phyloP scores from a whole-genome alignment of 1,139 yeast genomes.

The Groenewaldozyma auringiensis region DNA sequence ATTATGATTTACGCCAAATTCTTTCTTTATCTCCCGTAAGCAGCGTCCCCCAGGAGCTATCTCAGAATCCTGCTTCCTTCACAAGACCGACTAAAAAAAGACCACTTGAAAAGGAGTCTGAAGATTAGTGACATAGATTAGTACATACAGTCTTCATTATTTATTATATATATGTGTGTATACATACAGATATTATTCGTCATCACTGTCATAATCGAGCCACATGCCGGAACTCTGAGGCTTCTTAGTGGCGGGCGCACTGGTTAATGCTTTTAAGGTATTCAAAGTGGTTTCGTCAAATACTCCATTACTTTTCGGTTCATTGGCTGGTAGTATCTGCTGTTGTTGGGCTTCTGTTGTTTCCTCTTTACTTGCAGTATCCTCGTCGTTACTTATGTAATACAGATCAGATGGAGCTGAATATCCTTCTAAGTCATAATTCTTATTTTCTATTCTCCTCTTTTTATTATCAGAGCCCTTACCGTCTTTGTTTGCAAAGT shows the following conservation, averaged over 20 bases:
- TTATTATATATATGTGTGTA: not conserved
- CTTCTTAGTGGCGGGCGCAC: no score
- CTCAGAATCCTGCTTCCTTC: slow-evolving; percentile 8
- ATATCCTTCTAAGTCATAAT: slow-evolving; percentile 20
- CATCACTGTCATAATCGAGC: slow-evolving; percentile 8
- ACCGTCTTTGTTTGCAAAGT: slow-evolving; percentile 25
- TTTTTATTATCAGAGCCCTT: slow-evolving; percentile 13
- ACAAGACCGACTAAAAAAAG: slow-evolving; percentile 3
- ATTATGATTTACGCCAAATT: slow-evolving; percentile 46
- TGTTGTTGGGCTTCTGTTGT: not conserved
- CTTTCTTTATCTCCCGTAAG: slow-evolving; percentile 42
- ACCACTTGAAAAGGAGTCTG: not conserved
- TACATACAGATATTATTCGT: slow-evolving; percentile 2
- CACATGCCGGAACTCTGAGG: not conserved
- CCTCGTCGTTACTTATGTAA: not conserved
- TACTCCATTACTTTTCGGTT: not conserved
- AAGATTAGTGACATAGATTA: slow-evolving; percentile 1
- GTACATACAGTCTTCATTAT: not conserved
- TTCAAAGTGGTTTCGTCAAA: slow-evolving; percentile 5
- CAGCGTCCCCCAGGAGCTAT: slow-evolving; percentile 24
- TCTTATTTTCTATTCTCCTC: slow-evolving; percentile 10
- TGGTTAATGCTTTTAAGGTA: not conserved
- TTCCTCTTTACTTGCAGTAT: not conserved
- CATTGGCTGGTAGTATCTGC: not conserved
- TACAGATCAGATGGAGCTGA: slow-evolving; percentile 18